Percentiles rank a stretch among this genome's conserved stretches.
Evolutionary conservation across 441 rosid species (phyloP).

Genomic region (Arabidopsis lyrata): DNA sequence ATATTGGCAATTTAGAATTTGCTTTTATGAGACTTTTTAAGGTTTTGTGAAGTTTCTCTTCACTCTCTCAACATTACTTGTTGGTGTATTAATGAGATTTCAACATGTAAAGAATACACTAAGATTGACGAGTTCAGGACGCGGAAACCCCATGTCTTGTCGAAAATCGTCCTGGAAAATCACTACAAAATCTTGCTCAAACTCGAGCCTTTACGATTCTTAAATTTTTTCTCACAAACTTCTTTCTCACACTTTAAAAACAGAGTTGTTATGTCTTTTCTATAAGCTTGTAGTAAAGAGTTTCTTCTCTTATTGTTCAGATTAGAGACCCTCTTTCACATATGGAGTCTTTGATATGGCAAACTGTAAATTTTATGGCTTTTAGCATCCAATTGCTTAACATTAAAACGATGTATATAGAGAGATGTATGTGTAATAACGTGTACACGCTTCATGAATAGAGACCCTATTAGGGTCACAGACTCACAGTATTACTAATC

Average conservation of each 20-base stretch:
- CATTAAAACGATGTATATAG: not conserved
- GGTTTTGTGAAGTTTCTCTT: not conserved
- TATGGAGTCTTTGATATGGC: not conserved
- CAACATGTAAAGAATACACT: not conserved
- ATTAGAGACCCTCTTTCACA: not conserved
- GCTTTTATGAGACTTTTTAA: not conserved
- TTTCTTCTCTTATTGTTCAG: not conserved
- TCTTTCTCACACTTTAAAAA: not conserved
- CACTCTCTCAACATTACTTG: not conserved
- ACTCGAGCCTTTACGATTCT: too few relatives aligned
- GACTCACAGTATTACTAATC: not conserved
- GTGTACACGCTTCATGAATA: constrained; percentile 5
- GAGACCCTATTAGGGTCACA: not conserved
- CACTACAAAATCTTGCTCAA: too few relatives aligned
- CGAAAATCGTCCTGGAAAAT: too few relatives aligned
- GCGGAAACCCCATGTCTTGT: too few relatives aligned
- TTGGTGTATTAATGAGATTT: not conserved
- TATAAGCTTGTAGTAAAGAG: not conserved
- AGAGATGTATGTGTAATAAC: not conserved
- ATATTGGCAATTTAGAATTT: not conserved
- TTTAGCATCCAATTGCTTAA: constrained; percentile 2
- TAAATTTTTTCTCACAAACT: too few relatives aligned
- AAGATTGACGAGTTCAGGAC: too few relatives aligned
- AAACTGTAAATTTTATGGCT: not conserved
- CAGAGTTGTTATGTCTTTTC: not conserved